Evolutionary conservation across 192 early-diverging fungal genomes (phyloP), one percentile per base, ranked within the genome.

Genomic region (Coemansia sp.): DNA sequence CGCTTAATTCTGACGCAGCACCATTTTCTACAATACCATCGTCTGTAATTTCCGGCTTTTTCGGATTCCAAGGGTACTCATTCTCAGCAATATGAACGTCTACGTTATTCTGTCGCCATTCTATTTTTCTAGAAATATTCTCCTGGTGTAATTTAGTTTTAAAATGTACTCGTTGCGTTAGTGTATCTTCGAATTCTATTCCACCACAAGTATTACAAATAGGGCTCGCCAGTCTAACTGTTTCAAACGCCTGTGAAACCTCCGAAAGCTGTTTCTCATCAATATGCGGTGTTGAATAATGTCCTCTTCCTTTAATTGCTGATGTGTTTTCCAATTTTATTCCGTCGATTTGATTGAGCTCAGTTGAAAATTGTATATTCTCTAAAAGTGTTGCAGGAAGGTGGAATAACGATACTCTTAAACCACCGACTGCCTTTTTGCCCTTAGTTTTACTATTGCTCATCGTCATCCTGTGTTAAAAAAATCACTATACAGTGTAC

Each of bases 151-250:
- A 22, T 0, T 6, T 10, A 0, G 74, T 59, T 52, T 66, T 70
- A 31, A 70, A 71, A 39, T 82, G 80, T 21, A 29, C 30, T 0
- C 80, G 67, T 58, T 76, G 80, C 54, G 68, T 46, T 5, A 56
- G 58, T 2, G 54, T 31, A 25, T 42, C 55, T 11, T 51, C 62
- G 68, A 82, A 82, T 58, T 64, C 68, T n/a, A 66, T 46, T 0
- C 75, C 74, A 6, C 78, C 78, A 54, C 78, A 81, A 3, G 73
- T 70, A 22, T 72, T 63, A 59, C 78, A 81, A 1, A 62, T 64
- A 0, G 78, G 42, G 19, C 32, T 33, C 4, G 73, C 72, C 24
- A 75, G 17, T 2, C 78, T 69, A 10, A 57, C 70, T 2, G 70
- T 33, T 6, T 62, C 75, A 29, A 78, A 63, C 11, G 57, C 67